Percentiles rank a stretch among this genome's conserved stretches.
These are phyloP conservation scores for Kodamaea fungicola DNA, from an alignment of 1,139 yeast genomes.

Conservation along the genomic window DNA sequence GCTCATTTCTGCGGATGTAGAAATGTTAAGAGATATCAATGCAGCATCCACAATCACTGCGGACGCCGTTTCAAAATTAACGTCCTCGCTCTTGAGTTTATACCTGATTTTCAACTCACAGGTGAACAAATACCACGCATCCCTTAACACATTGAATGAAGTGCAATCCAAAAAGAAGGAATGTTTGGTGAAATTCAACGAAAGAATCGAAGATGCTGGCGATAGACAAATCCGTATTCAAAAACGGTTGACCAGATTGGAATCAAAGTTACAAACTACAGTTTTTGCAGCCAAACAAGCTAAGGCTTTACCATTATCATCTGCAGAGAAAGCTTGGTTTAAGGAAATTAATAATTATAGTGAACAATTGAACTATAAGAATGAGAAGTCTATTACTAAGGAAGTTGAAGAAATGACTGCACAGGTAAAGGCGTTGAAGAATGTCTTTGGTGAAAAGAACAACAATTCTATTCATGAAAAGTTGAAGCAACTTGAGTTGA, in stretches of 20 bases:
- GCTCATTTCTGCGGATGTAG: neutral
- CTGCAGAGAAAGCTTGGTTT: constrained; percentile 36
- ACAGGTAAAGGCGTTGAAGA: constrained; percentile 1
- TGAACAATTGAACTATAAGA: constrained; percentile 9
- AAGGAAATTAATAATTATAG: constrained; percentile 31
- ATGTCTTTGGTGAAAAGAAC: neutral
- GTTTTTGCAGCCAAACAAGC: constrained; percentile 19
- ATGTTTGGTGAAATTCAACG: constrained; percentile 6
- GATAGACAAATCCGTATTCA: constrained; percentile 22
- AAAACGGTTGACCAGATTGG: constrained; percentile 19
- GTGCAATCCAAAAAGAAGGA: constrained; percentile 4
- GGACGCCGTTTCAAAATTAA: neutral
- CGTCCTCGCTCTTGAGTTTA: neutral
- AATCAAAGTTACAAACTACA: constrained; percentile 21
- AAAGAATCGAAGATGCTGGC: constrained; percentile 11
- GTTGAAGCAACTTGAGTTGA: constrained; percentile 17
- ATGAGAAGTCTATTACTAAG: constrained; percentile 6
- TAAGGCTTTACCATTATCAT: constrained; percentile 30
- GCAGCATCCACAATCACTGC: neutral
- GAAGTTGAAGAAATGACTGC: constrained; percentile 3
- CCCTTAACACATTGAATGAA: constrained; percentile 17
- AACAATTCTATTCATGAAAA: neutral
- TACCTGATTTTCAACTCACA: constrained; percentile 9
- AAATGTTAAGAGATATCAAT: neutral
- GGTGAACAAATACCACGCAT: constrained; percentile 22